These are phyloP conservation scores for Saccharomycopsis malanga DNA, from an alignment of 805 yeast species.

Conservation along the genomic window DNA sequence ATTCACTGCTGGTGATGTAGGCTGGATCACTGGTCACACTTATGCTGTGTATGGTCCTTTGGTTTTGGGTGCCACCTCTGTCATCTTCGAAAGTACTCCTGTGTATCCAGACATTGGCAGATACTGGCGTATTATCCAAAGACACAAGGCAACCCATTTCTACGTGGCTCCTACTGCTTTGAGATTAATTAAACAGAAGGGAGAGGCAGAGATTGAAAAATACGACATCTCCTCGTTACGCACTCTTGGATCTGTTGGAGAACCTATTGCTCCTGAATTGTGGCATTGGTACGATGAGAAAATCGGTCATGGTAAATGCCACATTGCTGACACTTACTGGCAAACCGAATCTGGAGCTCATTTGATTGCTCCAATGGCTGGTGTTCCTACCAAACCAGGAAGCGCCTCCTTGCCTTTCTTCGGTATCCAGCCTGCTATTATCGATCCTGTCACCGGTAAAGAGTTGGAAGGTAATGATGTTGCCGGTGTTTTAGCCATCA, in stretches of 20 bases:
- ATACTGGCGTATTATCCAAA: slow-evolving; percentile 94
- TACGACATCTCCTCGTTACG: slow-evolving; percentile 83
- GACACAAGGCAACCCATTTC: slow-evolving; percentile 88
- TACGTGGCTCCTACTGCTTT: slow-evolving; percentile 98
- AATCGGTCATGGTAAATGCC: slow-evolving; percentile 85
- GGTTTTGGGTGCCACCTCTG: slow-evolving; percentile 78
- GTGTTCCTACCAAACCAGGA: slow-evolving; percentile 95
- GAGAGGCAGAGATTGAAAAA: slow-evolving; percentile 72
- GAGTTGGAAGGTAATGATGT: slow-evolving; percentile 83
- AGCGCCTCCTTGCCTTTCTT: slow-evolving; percentile 95
- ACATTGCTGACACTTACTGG: slow-evolving; percentile 96
- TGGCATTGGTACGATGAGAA: slow-evolving; percentile 98
- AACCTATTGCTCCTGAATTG: slow-evolving; percentile 95
- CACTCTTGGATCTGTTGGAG: slow-evolving; percentile 95
- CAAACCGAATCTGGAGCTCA: slow-evolving; percentile 98
- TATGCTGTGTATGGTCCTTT: slow-evolving; percentile 94
- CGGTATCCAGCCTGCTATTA: slow-evolving; percentile 83
- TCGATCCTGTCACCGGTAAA: slow-evolving; percentile 88
- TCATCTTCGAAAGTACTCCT: slow-evolving; percentile 95
- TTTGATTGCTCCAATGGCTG: slow-evolving; percentile 89
- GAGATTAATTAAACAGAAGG: slow-evolving; percentile 84
- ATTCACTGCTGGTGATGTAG: slow-evolving; percentile 97
- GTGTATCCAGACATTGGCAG: slow-evolving; percentile 93
- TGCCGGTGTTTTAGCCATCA: slow-evolving; percentile 92
- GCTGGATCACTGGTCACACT: slow-evolving; percentile 99